phyloP scores from a whole-genome alignment of 257 asterid genomes.

The Cruciata laevipes region DNA sequence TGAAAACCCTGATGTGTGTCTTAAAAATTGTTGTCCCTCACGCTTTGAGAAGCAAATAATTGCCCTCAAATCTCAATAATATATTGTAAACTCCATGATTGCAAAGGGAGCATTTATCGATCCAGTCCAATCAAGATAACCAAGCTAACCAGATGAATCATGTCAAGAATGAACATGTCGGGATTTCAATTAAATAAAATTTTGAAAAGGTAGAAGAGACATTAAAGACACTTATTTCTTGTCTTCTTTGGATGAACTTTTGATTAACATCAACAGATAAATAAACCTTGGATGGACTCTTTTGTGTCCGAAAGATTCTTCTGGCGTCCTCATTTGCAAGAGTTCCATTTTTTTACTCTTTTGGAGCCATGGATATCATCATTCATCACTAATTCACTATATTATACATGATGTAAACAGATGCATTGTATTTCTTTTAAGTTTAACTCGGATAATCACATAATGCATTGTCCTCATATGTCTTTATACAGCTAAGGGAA shows the following conservation, averaged over 20 bases:
- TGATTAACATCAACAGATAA: not conserved
- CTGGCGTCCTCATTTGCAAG: not conserved
- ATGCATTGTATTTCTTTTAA: too few species aligned
- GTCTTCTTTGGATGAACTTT: conserved; percentile 1
- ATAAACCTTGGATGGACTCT: not conserved
- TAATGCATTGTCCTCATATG: too few species aligned
- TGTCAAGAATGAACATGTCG: conserved; percentile 7
- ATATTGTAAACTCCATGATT: not conserved
- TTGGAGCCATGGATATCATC: too few species aligned
- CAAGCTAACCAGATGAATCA: not conserved
- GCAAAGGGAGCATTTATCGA: not conserved
- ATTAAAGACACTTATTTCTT: not conserved
- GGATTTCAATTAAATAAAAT: not conserved
- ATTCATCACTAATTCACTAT: too few species aligned
- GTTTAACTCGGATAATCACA: too few species aligned
- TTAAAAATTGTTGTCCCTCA: not conserved
- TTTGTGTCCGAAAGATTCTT: not conserved
- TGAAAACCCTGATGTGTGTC: conserved; percentile 3
- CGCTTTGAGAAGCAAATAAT: conserved; percentile 9
- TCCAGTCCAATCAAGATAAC: not conserved
- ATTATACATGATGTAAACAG: too few species aligned
- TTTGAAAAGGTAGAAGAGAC: not conserved
- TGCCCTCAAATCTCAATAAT: not conserved
- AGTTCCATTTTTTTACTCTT: too few species aligned
- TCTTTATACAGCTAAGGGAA: not conserved